Evolutionary conservation across 1,139 yeast species (phyloP), one percentile per base, ranked within the genome.

Genomic region (Geotrichum fermentans): DNA sequence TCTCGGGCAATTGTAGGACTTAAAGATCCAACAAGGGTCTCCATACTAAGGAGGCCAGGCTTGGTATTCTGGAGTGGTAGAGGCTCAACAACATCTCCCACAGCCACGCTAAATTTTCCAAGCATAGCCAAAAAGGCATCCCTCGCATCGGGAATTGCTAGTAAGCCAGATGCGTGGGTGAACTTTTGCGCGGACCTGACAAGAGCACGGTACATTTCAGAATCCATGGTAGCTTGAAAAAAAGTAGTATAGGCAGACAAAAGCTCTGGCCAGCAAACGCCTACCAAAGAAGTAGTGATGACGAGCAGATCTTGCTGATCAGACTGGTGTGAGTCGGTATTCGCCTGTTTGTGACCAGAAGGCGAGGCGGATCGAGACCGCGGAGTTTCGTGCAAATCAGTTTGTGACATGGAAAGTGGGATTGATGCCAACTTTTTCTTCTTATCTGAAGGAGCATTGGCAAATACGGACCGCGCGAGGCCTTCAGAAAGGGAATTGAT

Each of bases 161-260:
- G 66, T n/a, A 86, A 69, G 0, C 97, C 97, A 0, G 92, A 74
- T 0, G 92, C 80, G 61, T 89, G 96, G 4, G 95, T 78, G 46
- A 85, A 73, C 55, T 82, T 82, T 63, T 90, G 97, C 7, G 86
- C 72, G 0, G 95, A 77, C 43, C 95, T 72, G 1, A 89, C 79
- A 1, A 66, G 60, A 11, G 71, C 66, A 52, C 83, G 86, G 61
- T 86, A 82, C 21, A 79, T 61, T 18, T 83, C 90, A 50, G 75
- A 73, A 59, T 88, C 95, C 64, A 86, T 68, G 1, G 82, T 71
- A 0, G 89, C 77, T 56, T 80, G 80, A 16, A 89, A 63, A 51
- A 78, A 82, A 7, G 73, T 70, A 26, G 75, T 69, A 58, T 75
- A 79, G 32, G 80, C 66, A 1, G 68, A 62, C 29, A 75, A 66